Evolutionary conservation across 1,284 basidiomycete genomes (phyloP).

Genomic region (Inonotus obliquus): DNA sequence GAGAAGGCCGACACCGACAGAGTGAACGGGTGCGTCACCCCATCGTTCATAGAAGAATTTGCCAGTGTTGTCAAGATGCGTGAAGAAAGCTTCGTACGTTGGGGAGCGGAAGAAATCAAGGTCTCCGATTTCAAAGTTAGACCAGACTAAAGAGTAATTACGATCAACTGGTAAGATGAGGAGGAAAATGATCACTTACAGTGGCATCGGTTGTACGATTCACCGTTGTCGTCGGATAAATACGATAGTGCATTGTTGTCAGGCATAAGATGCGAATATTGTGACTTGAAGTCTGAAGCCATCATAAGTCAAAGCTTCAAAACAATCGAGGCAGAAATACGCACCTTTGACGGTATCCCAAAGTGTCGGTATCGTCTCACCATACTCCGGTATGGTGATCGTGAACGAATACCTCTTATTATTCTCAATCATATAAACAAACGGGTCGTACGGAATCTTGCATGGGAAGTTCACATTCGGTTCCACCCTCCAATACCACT

Average conservation of each 20-base stretch:
- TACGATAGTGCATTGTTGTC: slow-evolving; percentile 67
- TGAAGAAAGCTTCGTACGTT: slow-evolving; percentile 71
- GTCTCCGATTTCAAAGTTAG: slow-evolving; percentile 74
- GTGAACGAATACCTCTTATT: slow-evolving; percentile 58
- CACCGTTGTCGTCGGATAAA: slow-evolving; percentile 59
- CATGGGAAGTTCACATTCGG: slow-evolving; percentile 74
- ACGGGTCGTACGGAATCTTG: slow-evolving; percentile 69
- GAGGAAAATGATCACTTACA: slow-evolving; percentile 38
- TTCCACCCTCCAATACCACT: slow-evolving; percentile 67
- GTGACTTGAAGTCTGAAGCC: slow-evolving; percentile 54
- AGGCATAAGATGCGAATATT: slow-evolving; percentile 58
- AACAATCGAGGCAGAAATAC: slow-evolving; percentile 10
- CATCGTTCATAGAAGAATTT: slow-evolving; percentile 80
- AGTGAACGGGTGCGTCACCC: slow-evolving; percentile 82
- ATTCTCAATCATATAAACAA: slow-evolving; percentile 70
- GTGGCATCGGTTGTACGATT: slow-evolving; percentile 71
- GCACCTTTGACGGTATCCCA: slow-evolving; percentile 59
- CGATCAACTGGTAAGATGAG: background rate
- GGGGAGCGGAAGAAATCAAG: slow-evolving; percentile 56
- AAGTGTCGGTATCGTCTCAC: slow-evolving; percentile 68
- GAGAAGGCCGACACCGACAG: slow-evolving; percentile 66
- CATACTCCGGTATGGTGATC: slow-evolving; percentile 72
- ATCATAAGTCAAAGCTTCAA: background rate
- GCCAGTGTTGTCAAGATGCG: slow-evolving; percentile 63
- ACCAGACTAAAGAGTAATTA: slow-evolving; percentile 49